Conservation (phyloP, 805 yeast species). For the Clavispora santaluciae region DNA sequence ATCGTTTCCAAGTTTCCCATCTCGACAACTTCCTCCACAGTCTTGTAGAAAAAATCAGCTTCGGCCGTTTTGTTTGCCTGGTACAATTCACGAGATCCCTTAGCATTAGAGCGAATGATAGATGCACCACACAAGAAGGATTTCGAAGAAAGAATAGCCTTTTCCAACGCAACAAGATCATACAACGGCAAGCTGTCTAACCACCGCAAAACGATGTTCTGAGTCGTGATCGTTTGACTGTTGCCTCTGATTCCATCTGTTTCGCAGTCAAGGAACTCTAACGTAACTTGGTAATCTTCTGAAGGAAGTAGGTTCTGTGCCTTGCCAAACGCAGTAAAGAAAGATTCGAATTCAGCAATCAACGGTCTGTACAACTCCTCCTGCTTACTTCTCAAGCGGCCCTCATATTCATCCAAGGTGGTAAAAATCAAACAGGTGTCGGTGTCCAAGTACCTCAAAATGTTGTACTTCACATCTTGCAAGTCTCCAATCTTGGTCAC, state of each 20-base stretch:
- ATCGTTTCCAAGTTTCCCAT: conserved; percentile 78
- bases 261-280: conserved; percentile 75
- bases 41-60: conserved; percentile 32
- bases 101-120: conserved; percentile 47
- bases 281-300: conserved; percentile 26
- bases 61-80: conserved; percentile 31
- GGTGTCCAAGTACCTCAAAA: conserved; percentile 85
- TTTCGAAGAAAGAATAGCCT: conserved; percentile 80
- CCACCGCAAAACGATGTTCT: conserved; percentile 60
- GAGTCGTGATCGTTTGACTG: conserved; percentile 57
- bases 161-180: conserved; percentile 85
- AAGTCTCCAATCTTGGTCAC: conserved; percentile 60
- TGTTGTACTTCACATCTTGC: conserved; percentile 50
- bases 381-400: conserved; percentile 74
- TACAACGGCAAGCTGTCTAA: conserved; percentile 58
- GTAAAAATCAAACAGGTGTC: conserved; percentile 89
- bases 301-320: conserved; percentile 20
- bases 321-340: conserved; percentile 41
- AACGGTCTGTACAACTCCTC: conserved; percentile 72
- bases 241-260: conserved; percentile 78
- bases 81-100: conserved; percentile 16
- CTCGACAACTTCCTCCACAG: conserved; percentile 68
- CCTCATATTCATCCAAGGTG: conserved; percentile 76
- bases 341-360: conserved; percentile 59
- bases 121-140: conserved; percentile 81